These are phyloP conservation scores for Thielaviopsis populi DNA, from an alignment of 2,329 filamentous ascomycete genomes.

Conservation along the genomic window DNA sequence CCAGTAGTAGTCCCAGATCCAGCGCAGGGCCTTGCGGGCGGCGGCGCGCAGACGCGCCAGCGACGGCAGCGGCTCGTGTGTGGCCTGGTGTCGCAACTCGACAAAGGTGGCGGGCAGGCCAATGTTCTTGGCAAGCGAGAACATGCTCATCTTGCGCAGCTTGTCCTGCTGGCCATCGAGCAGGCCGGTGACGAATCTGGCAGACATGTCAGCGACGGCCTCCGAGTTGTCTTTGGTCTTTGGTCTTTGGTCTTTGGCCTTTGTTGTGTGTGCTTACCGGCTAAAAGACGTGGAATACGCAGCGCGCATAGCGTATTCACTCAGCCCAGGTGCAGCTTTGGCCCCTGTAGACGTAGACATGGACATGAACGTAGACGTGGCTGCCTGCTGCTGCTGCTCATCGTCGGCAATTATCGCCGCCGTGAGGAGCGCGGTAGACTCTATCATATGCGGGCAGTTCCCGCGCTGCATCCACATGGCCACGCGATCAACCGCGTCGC, in stretches of 20 bases:
- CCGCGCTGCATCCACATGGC: conserved; percentile 58
- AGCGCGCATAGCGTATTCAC: conserved; percentile 47
- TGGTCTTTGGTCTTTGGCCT: not conserved
- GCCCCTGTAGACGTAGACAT: conserved; percentile 18
- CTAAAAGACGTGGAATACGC: conserved; percentile 63
- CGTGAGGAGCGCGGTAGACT: conserved; percentile 60
- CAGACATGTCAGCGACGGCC: not conserved
- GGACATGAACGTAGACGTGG: too few species aligned
- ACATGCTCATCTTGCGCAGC: conserved; percentile 56
- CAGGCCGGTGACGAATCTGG: conserved; percentile 65
- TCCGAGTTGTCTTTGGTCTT: not conserved
- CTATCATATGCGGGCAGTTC: conserved; percentile 62
- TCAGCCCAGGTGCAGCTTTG: conserved; percentile 24
- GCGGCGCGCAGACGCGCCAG: conserved; percentile 57
- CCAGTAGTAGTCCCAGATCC: conserved; percentile 92
- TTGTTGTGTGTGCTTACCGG: conserved; percentile 35
- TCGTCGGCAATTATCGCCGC: conserved; percentile 54
- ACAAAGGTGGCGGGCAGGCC: conserved; percentile 66
- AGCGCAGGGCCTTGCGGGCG: conserved; percentile 54
- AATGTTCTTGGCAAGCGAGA: conserved; percentile 51
- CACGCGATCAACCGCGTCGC: conserved; percentile 40
- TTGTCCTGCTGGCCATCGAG: conserved; percentile 59
- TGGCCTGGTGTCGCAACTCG: conserved; percentile 76
- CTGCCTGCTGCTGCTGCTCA: conserved; percentile 18
- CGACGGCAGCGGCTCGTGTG: conserved; percentile 73